Evolutionary conservation across 106 monocot species (phyloP).

Genomic region (Triglochin maritima): DNA sequence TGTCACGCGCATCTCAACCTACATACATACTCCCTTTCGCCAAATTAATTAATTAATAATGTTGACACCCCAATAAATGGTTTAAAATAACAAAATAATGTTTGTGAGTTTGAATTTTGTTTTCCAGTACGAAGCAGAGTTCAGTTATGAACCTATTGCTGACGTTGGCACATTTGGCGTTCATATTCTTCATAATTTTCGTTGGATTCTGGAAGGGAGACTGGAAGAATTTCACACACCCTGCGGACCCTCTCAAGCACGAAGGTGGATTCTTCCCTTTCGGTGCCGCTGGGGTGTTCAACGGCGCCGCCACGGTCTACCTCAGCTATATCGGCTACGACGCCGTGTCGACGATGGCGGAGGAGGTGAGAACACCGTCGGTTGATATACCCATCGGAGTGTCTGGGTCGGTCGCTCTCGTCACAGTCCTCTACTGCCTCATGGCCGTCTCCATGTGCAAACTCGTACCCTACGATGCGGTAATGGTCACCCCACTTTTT

Average conservation of each 20-base stretch:
- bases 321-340: slow-evolving; percentile 97
- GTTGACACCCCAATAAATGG: too few species aligned
- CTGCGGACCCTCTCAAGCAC: slow-evolving; percentile 34
- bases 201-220: slow-evolving; percentile 69
- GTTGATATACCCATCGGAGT: slow-evolving; percentile 89
- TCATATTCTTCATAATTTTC: slow-evolving; percentile 82
- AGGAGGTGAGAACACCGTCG: slow-evolving; percentile 64
- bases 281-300: slow-evolving; percentile 60
- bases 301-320: slow-evolving; percentile 76
- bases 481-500: slow-evolving; percentile 5
- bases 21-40: too few species aligned
- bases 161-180: slow-evolving; percentile 54
- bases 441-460: slow-evolving; percentile 86
- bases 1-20: too few species aligned
- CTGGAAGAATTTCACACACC: slow-evolving; percentile 37
- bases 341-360: slow-evolving; percentile 99
- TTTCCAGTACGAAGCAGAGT: slow-evolving; percentile 69
- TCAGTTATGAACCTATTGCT: slow-evolving; percentile 71
- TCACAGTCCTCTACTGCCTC: slow-evolving; percentile 78
- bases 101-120: too few species aligned
- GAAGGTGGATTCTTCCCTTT: slow-evolving; percentile 68
- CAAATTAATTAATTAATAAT: too few species aligned
- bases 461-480: slow-evolving; percentile 87
- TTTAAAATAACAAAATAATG: too few species aligned
- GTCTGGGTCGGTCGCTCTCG: slow-evolving; percentile 73